Percentiles rank a stretch among this genome's conserved stretches.
These are phyloP conservation scores for Priceomyces carsonii DNA, from an alignment of 805 yeast species.

Conservation along the genomic window DNA sequence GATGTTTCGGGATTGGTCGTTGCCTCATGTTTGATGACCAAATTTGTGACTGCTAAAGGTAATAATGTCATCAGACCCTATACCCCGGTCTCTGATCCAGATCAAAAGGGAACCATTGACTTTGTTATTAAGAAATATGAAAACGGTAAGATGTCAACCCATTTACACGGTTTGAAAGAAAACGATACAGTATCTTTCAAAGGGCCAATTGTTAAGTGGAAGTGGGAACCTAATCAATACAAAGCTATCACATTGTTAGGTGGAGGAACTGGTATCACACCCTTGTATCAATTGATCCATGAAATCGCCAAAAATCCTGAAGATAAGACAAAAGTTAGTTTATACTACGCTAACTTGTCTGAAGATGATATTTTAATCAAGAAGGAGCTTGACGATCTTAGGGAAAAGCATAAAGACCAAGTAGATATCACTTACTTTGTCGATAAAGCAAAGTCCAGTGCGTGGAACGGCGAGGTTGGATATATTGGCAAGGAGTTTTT, in stretches of 20 bases:
- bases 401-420: conserved; percentile 71
- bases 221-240: conserved; percentile 84
- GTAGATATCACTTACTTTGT: conserved; percentile 77
- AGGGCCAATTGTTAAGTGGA: conserved; percentile 93
- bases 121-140: conserved; percentile 84
- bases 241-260: conserved; percentile 81
- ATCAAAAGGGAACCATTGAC: conserved; percentile 71
- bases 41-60: conserved; percentile 82
- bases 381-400: conserved; percentile 71
- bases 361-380: conserved; percentile 80
- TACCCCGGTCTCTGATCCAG: conserved; percentile 80
- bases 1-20: conserved; percentile 72
- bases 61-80: conserved; percentile 82
- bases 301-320: conserved; percentile 74
- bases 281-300: conserved; percentile 83
- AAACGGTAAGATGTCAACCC: conserved; percentile 80
- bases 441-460: conserved; percentile 51
- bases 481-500: conserved; percentile 77
- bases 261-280: conserved; percentile 97
- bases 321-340: conserved; percentile 85
- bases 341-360: conserved; percentile 78
- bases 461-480: conserved; percentile 64
- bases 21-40: conserved; percentile 81
- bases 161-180: conserved; percentile 66
- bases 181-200: conserved; percentile 86